Percentiles rank a stretch among this genome's conserved stretches.
Evolutionary conservation across 2,329 filamentous ascomycete genomes (phyloP).

Genomic region (Capronia epimyces): DNA sequence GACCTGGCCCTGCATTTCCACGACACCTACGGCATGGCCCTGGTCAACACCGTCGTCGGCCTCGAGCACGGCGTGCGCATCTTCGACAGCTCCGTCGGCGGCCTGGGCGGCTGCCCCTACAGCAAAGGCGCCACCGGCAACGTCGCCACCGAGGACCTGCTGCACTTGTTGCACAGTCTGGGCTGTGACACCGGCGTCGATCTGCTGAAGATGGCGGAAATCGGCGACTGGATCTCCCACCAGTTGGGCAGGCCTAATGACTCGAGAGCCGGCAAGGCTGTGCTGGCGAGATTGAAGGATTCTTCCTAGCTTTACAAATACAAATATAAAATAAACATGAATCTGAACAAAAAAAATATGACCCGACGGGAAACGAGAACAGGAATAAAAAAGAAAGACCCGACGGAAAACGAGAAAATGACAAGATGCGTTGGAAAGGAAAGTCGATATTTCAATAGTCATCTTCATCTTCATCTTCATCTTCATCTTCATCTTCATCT

Average conservation of each 20-base stretch:
- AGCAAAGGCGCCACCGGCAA: constrained; percentile 62
- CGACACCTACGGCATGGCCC: constrained; percentile 60
- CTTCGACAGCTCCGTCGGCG: constrained; percentile 60
- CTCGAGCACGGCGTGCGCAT: constrained; percentile 59
- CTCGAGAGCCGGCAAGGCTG: constrained; percentile 51
- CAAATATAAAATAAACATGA: background rate
- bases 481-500: too few relatives aligned
- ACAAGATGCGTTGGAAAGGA: too few relatives aligned
- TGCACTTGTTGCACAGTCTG: constrained; percentile 56
- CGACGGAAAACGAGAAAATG: too few relatives aligned
- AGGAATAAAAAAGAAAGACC: too few relatives aligned
- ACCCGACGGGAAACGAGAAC: too few relatives aligned
- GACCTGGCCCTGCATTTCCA: constrained; percentile 62
- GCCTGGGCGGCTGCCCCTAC: constrained; percentile 60
- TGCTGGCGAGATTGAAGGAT: constrained; percentile 36
- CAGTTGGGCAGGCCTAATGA: constrained; percentile 50
- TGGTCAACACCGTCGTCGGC: constrained; percentile 58
- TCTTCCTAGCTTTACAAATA: background rate
- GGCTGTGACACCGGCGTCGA: constrained; percentile 57
- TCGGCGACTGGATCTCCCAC: constrained; percentile 53
- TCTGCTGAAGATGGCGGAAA: constrained; percentile 50
- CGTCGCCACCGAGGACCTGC: constrained; percentile 58
- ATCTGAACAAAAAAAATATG: too few relatives aligned
- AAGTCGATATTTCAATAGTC: too few relatives aligned
- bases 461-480: too few relatives aligned